Evolutionary conservation across 306 rosid genomes (phyloP).

Genomic region (Vigna trinervia): DNA sequence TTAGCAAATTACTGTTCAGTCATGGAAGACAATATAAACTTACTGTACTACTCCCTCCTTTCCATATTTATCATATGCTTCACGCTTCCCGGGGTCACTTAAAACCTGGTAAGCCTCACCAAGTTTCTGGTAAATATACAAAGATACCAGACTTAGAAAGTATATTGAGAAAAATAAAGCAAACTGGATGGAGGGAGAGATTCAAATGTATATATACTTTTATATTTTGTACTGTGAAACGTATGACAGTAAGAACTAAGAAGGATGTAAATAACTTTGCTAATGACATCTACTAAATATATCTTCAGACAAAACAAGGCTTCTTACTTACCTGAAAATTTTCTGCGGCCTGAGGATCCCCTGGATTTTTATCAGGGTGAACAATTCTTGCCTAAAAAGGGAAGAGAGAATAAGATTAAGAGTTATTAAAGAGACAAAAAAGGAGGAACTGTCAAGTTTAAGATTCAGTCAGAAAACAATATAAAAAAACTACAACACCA

Average conservation of each 20-base stretch:
- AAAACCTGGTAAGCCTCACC: slow-evolving; percentile 99
- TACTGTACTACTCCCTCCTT: slow-evolving; percentile 80
- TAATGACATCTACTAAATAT: slow-evolving; percentile 17
- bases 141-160: slow-evolving; percentile 36
- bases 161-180: slow-evolving; percentile 20
- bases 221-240: neutral
- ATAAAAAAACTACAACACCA: neutral
- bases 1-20: slow-evolving; percentile 19
- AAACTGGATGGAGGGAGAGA: slow-evolving; percentile 15
- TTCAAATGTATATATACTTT: slow-evolving; percentile 21
- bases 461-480: neutral
- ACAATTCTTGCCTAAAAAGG: slow-evolving; percentile 77
- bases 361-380: slow-evolving; percentile 97
- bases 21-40: slow-evolving; percentile 52
- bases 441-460: neutral
- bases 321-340: slow-evolving; percentile 78
- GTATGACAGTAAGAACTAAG: neutral
- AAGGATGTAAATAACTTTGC: slow-evolving; percentile 32
- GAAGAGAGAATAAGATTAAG: neutral
- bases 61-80: slow-evolving; percentile 83
- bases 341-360: slow-evolving; percentile 88
- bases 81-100: slow-evolving; percentile 94
- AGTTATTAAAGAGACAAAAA: slow-evolving; percentile 21
- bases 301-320: slow-evolving; percentile 21
- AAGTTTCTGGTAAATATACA: slow-evolving; percentile 62